Evolutionary conservation across 768 basidiomycete genomes (phyloP), one percentile per base, ranked within the genome.

Genomic region (Calocera viscosa): DNA sequence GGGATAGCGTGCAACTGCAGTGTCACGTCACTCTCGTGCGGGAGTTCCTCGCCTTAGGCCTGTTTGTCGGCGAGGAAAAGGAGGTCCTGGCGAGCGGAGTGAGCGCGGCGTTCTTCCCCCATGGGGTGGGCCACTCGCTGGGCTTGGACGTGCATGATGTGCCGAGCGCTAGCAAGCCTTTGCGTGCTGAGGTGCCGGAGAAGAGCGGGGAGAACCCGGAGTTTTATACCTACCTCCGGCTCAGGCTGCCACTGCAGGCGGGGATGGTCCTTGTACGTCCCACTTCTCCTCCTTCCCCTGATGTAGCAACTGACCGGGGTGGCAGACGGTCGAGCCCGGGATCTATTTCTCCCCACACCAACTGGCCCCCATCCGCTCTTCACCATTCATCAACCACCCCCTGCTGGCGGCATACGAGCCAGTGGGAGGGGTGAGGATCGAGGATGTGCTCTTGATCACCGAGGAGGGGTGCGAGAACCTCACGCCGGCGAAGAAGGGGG

Each of bases 101-200:
- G 47, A 86, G 86, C 69, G 78, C 86, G 1, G 90, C 91, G 0
- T 97, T 97, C 81, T 97, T 91, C 83, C 94, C 94, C 11, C 94
- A 97, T 73, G 95, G 94, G 1, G 79, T 89, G 40, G 92, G 93
- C 0, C 94, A 97, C 74, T 89, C 89, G 5, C 79, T 97, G 43
- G 95, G 95, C 12, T 79, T 96, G 76, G 95, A 98, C 74, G 94
- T 97, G 1, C 95, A 96, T 73, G 94, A 96, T 72, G 90, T 89
- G 0, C 89, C 91, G 0, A 84, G 81, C 53, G 87, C 88, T n/a
- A 89, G 83, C 75, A 90, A 86, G 74, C 91, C 88, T n/a, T 74
- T 67, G 10, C 76, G 78, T 17, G 88, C 84, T 71, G 77, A 78
- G 0, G 86, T 83, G 86, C 68, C 72, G 68, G 39, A 75, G 75